Evolutionary conservation across 345 rosid species (phyloP).

Genomic region (Capsella bursapastoris): DNA sequence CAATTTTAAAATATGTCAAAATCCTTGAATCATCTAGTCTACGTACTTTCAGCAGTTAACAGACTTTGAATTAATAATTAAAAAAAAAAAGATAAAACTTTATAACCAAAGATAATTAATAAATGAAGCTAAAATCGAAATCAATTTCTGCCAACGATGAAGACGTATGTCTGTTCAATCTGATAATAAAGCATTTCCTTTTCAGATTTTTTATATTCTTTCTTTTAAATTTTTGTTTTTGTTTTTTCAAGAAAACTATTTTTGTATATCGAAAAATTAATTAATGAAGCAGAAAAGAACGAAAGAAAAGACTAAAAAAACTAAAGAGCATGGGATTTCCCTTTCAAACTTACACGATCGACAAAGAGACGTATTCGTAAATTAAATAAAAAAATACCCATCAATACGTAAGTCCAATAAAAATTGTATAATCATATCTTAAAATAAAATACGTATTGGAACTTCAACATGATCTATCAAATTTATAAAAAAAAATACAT

Average conservation of each 20-base stretch:
- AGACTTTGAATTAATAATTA: too few relatives aligned
- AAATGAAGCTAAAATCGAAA: conserved; percentile 19
- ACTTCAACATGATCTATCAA: conserved; percentile 1
- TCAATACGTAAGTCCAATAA: conserved; percentile 21
- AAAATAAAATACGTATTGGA: background rate
- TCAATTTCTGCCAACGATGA: conserved; percentile 34
- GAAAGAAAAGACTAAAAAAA: conserved; percentile 29
- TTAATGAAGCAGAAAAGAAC: conserved; percentile 34
- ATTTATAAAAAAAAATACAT: too few relatives aligned
- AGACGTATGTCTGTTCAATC: conserved; percentile 33
- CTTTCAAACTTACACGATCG: conserved; percentile 36
- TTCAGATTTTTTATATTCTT: background rate
- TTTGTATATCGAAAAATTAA: conserved; percentile 20
- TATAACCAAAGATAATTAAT: background rate
- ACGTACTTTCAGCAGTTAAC: background rate
- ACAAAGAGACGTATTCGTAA: conserved; percentile 43
- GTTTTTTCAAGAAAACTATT: too few relatives aligned
- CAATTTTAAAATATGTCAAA: background rate
- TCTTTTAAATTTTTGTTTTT: background rate
- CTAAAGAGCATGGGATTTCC: conserved; percentile 33
- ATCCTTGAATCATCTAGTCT: conserved; percentile 5
- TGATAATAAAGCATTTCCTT: conserved; percentile 32
- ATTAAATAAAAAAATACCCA: background rate
- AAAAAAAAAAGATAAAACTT: background rate
- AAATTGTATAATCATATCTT: background rate